Evolutionary conservation across 305 asterid species (phyloP).

Genomic region (Fraxinus nigra): DNA sequence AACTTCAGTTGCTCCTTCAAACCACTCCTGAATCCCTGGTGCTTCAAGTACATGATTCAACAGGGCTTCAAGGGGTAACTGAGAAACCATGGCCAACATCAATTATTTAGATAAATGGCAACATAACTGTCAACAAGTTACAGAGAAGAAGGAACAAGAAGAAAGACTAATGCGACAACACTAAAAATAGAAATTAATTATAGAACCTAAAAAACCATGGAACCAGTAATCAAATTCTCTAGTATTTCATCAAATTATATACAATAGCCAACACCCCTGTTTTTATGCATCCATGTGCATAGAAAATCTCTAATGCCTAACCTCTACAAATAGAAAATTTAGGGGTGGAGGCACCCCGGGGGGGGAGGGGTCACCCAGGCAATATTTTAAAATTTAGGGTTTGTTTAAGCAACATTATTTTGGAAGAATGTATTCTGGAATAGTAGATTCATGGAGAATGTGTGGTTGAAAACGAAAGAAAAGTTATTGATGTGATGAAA

Average conservation of each 20-base stretch:
- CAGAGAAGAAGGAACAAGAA: background rate
- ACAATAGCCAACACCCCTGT: background rate
- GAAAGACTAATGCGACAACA: background rate
- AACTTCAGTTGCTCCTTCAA: conserved; percentile 63
- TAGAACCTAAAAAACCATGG: background rate
- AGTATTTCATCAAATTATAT: background rate
- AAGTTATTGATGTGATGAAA: too few relatives aligned
- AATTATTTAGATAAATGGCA: conserved; percentile 20
- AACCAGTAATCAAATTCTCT: background rate
- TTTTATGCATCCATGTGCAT: background rate
- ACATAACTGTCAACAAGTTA: background rate
- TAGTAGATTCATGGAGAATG: too few relatives aligned
- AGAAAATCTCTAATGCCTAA: background rate
- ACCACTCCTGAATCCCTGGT: conserved; percentile 82
- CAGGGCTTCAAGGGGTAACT: conserved; percentile 69
- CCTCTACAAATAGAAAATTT: background rate
- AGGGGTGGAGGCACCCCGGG: background rate
- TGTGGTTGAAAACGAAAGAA: too few relatives aligned
- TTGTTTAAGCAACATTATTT: too few relatives aligned
- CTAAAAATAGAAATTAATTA: background rate
- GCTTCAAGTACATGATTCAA: conserved; percentile 67
- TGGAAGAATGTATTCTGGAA: too few relatives aligned
- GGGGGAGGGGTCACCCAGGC: background rate
- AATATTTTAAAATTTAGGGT: too few relatives aligned
- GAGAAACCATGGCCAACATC: conserved; percentile 24